Base-by-base conservation (phyloP, 2,329 filamentous ascomycete species). In the Tolypocladium tropicale region DNA sequence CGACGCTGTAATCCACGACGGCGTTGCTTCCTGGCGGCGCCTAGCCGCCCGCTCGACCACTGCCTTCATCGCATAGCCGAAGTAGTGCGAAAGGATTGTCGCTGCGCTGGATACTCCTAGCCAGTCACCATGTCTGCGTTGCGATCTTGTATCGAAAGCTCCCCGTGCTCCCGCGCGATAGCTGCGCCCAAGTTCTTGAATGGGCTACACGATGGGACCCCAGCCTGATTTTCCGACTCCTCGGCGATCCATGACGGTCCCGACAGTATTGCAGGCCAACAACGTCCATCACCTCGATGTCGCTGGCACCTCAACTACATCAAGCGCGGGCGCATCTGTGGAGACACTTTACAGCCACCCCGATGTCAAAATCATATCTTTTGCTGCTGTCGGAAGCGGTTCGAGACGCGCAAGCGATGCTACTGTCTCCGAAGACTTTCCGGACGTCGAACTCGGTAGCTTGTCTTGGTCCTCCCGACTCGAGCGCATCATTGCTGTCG, bases 401-500 rank as follows among this genome's bases (percentile, higher is more conserved):
- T 28, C 66, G 65, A 55, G 67, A 68, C 53, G 63, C 58, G 25
- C 46, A 55, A 48, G 23, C 54, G 58, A 36, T 55, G 64, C 33
- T 58, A 63, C 34, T 58, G 23, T 33, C 51, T 48, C 23, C 43
- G 43, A 51, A 25, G 7, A 6, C n/a, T 11, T 18, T 10, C 51
- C 10, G 9, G 46, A 49, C 2, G 70, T 81, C 57, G 68, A 81
- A 56, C 75, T 82, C 28, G 84, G 86, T 59, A 84, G 84, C 0
- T 74, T 94, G 53, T 78, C 87, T 54, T 93, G 88, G 85, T 80
- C 79, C 52, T 88, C 88, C 2, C 78, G 83, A n/a, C 82, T 88
- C 1, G 90, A 95, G 70, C 82, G 86, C 64, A 93, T 89, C 0
- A 85, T 95, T 60, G 90, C 91, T 57, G 81, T 89, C 58, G 86